phyloP scores from a whole-genome alignment of 257 asterid species.

The Coffea canephora region DNA sequence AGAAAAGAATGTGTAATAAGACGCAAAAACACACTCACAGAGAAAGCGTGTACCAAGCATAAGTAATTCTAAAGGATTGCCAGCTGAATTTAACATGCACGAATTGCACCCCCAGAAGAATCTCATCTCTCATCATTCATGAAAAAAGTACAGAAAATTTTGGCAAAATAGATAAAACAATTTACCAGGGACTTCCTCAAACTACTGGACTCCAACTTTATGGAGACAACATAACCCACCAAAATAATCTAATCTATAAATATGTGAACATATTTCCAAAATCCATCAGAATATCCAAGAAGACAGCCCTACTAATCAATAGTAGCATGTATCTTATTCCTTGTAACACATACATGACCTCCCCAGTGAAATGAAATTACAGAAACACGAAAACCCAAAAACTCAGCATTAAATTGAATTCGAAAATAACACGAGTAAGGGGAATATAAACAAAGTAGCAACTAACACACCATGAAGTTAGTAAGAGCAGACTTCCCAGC shows the following conservation, averaged over 20 bases:
- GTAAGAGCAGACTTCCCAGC: conserved; percentile 97
- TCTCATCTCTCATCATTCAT: background rate
- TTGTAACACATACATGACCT: background rate
- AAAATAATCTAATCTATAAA: background rate
- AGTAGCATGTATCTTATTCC: background rate
- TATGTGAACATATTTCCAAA: no score
- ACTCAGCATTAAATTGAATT: background rate
- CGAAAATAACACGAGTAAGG: no score
- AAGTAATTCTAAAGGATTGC: background rate
- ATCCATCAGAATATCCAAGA: no score
- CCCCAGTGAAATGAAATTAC: background rate
- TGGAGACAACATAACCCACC: background rate
- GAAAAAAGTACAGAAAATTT: background rate
- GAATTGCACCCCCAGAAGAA: background rate
- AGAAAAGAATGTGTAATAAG: background rate
- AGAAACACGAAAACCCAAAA: background rate
- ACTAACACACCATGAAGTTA: conserved; percentile 56
- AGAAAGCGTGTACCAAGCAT: background rate
- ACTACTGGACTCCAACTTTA: background rate
- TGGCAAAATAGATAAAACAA: background rate
- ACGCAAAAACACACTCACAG: background rate
- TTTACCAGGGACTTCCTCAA: background rate
- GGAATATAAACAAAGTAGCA: no score
- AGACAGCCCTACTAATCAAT: background rate
- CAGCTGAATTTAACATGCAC: background rate